phyloP scores from a whole-genome alignment of 148 eudicot species.

The Rhododendron griersonianum region DNA sequence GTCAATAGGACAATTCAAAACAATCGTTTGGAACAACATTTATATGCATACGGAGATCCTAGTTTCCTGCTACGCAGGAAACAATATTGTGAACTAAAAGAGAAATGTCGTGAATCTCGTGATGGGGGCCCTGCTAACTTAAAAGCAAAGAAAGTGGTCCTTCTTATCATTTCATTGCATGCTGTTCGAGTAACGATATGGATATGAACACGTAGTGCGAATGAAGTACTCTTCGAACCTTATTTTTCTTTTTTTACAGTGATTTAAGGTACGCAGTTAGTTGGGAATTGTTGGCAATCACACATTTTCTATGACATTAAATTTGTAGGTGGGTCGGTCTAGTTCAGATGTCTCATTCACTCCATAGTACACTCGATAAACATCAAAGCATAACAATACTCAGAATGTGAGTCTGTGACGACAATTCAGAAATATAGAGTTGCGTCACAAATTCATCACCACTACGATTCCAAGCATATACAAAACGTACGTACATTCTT shows the following conservation, averaged over 20 bases:
- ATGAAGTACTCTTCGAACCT: neutral
- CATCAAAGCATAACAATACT: neutral
- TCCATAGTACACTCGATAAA: neutral
- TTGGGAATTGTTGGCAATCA: neutral
- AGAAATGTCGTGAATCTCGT: slow-evolving; percentile 20
- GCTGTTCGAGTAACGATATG: neutral
- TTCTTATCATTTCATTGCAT: neutral
- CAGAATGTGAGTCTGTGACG: neutral
- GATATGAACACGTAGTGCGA: neutral
- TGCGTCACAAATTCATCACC: neutral
- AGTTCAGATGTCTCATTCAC: slow-evolving; percentile 14
- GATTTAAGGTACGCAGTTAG: too few species aligned
- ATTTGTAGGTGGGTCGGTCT: neutral
- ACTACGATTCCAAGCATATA: neutral
- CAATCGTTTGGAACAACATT: neutral
- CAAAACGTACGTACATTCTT: neutral
- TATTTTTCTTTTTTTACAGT: neutral
- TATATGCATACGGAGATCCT: neutral
- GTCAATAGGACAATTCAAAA: neutral
- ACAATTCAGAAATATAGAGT: neutral
- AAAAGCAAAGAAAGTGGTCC: slow-evolving; percentile 24
- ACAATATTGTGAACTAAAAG: slow-evolving; percentile 9
- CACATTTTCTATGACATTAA: neutral
- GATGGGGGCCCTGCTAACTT: slow-evolving; percentile 19
- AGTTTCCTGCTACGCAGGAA: neutral